A percentile compares a stretch with the other conserved stretches of the same genome.
Evolutionary conservation across 768 basidiomycete species (phyloP).

Genomic region (Mycena chlorophos): DNA sequence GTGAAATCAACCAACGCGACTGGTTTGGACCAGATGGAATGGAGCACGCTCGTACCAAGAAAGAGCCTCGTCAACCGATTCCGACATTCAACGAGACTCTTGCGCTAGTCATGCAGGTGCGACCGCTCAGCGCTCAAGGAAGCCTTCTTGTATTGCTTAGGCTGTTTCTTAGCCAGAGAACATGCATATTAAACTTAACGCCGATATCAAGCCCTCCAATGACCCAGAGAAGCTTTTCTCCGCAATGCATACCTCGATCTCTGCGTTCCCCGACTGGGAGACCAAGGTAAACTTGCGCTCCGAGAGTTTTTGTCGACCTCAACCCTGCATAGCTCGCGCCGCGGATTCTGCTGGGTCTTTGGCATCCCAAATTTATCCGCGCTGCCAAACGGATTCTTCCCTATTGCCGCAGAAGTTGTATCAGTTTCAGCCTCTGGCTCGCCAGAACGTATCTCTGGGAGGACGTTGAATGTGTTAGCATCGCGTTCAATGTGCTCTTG

Average conservation of each 20-base stretch:
- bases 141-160: constrained; percentile 1
- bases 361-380: constrained; percentile 70
- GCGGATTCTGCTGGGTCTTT: constrained; percentile 58
- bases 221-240: constrained; percentile 62
- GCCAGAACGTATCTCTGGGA: constrained; percentile 68
- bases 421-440: constrained; percentile 53
- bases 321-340: constrained; percentile 49
- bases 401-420: constrained; percentile 62
- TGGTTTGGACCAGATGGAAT: constrained; percentile 39
- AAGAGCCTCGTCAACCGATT: constrained; percentile 62
- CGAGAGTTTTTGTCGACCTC: neutral
- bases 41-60: constrained; percentile 60
- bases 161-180: constrained; percentile 42
- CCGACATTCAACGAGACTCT: constrained; percentile 70
- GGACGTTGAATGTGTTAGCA: constrained; percentile 60
- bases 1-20: constrained; percentile 48
- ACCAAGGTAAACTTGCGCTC: constrained; percentile 22
- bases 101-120: constrained; percentile 54
- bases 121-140: too few species aligned
- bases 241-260: constrained; percentile 53
- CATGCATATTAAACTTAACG: constrained; percentile 51
- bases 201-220: constrained; percentile 74
- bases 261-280: constrained; percentile 51
- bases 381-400: constrained; percentile 61
- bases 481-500: constrained; percentile 55